phyloP scores from a whole-genome alignment of 2,329 filamentous ascomycete genomes.

The Endoconidiophora polonica region DNA sequence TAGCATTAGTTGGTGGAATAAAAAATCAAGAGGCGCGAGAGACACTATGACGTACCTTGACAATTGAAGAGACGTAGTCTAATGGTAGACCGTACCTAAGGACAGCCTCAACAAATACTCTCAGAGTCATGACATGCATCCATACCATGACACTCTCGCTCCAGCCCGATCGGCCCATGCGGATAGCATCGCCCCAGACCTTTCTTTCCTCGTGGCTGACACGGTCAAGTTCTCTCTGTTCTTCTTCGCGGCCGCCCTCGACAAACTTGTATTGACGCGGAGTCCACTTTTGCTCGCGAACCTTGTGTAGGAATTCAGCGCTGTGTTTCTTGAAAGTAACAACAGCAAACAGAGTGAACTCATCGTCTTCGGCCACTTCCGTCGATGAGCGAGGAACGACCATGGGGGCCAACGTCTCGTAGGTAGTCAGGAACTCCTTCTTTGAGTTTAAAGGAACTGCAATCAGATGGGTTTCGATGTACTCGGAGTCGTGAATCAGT shows the following conservation, averaged over 20 bases:
- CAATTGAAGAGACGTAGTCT: conserved; percentile 69
- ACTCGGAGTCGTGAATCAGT: conserved; percentile 81
- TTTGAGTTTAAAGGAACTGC: conserved; percentile 65
- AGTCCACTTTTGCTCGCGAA: conserved; percentile 83
- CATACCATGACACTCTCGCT: conserved; percentile 92
- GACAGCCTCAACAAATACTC: conserved; percentile 97
- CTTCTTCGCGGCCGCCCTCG: conserved; percentile 76
- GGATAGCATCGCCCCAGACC: conserved; percentile 79
- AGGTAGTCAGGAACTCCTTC: conserved; percentile 78
- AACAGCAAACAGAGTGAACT: conserved; percentile 76
- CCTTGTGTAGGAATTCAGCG: conserved; percentile 78
- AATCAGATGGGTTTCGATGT: conserved; percentile 87
- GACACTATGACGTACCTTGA: conserved; percentile 50
- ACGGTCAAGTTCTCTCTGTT: conserved; percentile 70
- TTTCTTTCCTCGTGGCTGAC: conserved; percentile 75
- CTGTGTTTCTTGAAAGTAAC: conserved; percentile 88
- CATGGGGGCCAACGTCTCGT: conserved; percentile 80
- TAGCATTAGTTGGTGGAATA: background rate
- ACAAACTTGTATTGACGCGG: conserved; percentile 89
- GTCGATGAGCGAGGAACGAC: conserved; percentile 79
- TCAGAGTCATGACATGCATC: conserved; percentile 77
- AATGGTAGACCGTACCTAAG: conserved; percentile 83
- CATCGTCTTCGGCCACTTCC: conserved; percentile 69
- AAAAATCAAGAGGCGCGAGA: background rate
- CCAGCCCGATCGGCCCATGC: conserved; percentile 80